Percentiles rank a stretch among this genome's conserved stretches.
Conservation (phyloP, 1,284 basidiomycete species). For the Filobasidium uniguttulatum region DNA sequence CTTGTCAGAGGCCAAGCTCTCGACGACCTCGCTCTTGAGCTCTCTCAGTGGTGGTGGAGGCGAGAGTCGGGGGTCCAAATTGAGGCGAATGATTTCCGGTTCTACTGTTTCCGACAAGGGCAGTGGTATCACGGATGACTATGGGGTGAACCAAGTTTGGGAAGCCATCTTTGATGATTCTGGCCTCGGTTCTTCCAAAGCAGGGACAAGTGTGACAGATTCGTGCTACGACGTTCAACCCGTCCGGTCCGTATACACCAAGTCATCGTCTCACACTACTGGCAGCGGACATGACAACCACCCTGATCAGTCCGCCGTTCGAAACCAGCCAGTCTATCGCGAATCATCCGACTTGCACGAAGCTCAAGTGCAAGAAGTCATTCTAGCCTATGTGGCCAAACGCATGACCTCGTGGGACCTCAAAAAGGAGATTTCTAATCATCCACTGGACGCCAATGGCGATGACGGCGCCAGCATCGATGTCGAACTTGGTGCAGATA, state of each 20-base stretch:
- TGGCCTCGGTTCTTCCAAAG: neutral
- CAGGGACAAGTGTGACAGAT: neutral
- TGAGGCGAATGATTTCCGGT: too few species aligned
- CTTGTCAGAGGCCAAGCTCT: too few species aligned
- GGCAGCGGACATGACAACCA: neutral
- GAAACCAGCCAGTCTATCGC: neutral
- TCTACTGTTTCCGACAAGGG: too few species aligned
- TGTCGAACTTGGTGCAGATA: too few species aligned
- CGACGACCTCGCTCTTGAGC: too few species aligned
- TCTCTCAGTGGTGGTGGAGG: too few species aligned
- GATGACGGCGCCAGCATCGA: too few species aligned
- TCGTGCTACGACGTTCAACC: neutral
- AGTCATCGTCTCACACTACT: too few species aligned
- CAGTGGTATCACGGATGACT: too few species aligned
- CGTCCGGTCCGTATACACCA: neutral
- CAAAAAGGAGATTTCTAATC: neutral
- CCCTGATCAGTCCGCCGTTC: neutral
- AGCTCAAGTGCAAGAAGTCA: constrained; percentile 1
- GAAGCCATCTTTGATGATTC: neutral
- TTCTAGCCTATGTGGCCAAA: neutral
- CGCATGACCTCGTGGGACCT: neutral
- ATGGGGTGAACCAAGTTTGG: too few species aligned
- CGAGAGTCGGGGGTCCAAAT: too few species aligned
- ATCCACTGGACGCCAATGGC: neutral
- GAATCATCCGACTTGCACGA: neutral